phyloP scores from a whole-genome alignment of 1,139 yeast species.

The Blastobotrys petasosporus region DNA sequence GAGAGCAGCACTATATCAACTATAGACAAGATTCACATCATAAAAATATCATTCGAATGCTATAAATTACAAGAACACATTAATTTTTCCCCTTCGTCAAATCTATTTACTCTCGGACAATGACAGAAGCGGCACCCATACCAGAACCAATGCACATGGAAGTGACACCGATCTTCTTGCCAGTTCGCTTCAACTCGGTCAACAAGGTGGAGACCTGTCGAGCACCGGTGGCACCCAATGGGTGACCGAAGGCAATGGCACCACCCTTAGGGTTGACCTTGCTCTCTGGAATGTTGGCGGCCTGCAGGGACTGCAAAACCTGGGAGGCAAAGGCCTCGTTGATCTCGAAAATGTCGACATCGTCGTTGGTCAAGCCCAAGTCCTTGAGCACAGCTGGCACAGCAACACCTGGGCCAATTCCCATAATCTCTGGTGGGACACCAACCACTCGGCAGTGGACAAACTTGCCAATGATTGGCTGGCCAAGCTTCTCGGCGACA shows the following conservation, averaged over 20 bases:
- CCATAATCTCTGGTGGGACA: conserved; percentile 96
- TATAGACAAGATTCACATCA: no score
- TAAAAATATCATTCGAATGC: no score
- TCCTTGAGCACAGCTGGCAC: conserved; percentile 73
- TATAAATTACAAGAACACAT: background rate
- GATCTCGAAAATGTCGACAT: conserved; percentile 73
- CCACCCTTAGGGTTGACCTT: conserved; percentile 92
- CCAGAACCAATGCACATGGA: conserved; percentile 98
- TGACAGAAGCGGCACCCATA: conserved; percentile 93
- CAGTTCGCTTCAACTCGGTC: conserved; percentile 58
- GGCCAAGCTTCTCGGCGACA: conserved; percentile 68
- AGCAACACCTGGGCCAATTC: conserved; percentile 93
- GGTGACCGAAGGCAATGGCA: conserved; percentile 94
- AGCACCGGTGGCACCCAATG: conserved; percentile 93
- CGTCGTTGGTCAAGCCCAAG: conserved; percentile 56
- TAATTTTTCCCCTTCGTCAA: background rate
- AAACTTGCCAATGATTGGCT: conserved; percentile 66
- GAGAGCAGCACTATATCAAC: no score
- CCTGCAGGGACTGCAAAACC: conserved; percentile 68
- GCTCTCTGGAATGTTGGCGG: conserved; percentile 57
- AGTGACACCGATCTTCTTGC: conserved; percentile 81
- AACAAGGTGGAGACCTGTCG: conserved; percentile 87
- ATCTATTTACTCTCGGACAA: conserved; percentile 56
- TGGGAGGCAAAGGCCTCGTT: conserved; percentile 97
- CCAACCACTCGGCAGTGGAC: conserved; percentile 75